Conservation (phyloP, 768 basidiomycete genomes). For the Hypholoma fasciculare region DNA sequence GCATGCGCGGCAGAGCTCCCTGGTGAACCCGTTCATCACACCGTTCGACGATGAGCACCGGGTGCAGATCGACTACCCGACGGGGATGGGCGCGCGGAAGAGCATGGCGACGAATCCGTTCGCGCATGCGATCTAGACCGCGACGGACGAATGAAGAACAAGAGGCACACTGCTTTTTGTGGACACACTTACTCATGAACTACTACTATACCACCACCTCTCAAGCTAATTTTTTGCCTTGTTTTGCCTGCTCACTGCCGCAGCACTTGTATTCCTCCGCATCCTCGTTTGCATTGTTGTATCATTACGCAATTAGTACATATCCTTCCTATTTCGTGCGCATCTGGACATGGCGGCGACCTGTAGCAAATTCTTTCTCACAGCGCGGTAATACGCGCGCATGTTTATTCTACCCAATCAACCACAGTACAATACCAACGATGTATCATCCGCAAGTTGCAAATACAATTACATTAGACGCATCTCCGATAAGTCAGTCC, state of each 20-base stretch:
- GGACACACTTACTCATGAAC: too few species aligned
- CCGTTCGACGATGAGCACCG: conserved; percentile 76
- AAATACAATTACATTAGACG: too few species aligned
- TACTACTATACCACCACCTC: too few species aligned
- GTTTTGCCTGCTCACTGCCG: not conserved
- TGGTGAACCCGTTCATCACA: conserved; percentile 64
- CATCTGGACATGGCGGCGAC: conserved; percentile 22
- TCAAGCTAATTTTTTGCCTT: not conserved
- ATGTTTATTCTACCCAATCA: not conserved
- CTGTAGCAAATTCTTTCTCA: conserved; percentile 2
- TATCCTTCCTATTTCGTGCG: conserved; percentile 8
- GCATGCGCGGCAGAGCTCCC: conserved; percentile 38
- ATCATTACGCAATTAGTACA: conserved; percentile 8
- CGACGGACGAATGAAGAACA: not conserved
- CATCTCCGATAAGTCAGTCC: too few species aligned
- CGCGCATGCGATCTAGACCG: conserved; percentile 20
- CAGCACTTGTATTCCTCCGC: not conserved
- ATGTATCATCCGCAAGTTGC: too few species aligned
- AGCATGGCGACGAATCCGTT: conserved; percentile 58
- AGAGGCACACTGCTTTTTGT: not conserved
- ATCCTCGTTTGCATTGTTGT: conserved; percentile 9
- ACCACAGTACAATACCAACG: too few species aligned
- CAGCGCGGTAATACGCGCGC: not conserved
- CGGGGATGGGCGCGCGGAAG: conserved; percentile 34
- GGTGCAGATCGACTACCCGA: conserved; percentile 26